Conservation (phyloP, 441 rosid genomes). For the Erodium trifolium region DNA sequence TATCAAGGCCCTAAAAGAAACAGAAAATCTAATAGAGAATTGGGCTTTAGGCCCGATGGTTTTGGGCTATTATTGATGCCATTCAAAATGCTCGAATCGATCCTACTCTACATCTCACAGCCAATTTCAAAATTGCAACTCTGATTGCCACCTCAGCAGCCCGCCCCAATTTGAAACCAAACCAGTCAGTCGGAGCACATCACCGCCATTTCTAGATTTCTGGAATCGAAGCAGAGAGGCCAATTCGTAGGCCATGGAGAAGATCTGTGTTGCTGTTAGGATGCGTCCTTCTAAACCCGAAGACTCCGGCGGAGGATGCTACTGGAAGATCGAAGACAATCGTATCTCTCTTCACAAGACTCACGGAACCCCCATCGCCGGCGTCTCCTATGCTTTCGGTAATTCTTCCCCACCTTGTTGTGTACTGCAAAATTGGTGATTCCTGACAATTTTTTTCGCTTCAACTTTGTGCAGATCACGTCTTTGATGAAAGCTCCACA, state of each 20-base stretch:
- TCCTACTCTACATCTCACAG: too few relatives aligned
- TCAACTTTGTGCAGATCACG: slow-evolving; percentile 43
- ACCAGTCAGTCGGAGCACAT: too few relatives aligned
- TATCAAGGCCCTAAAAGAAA: too few relatives aligned
- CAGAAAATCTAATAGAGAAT: too few relatives aligned
- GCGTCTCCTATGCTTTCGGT: slow-evolving; percentile 70
- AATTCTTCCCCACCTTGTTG: not conserved
- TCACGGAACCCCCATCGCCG: slow-evolving; percentile 60
- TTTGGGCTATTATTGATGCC: too few relatives aligned
- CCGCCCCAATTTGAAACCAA: not conserved
- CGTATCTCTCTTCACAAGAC: slow-evolving; percentile 68
- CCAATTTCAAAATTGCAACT: too few relatives aligned
- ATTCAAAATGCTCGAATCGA: too few relatives aligned
- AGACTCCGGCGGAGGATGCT: slow-evolving; percentile 33
- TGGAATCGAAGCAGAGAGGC: not conserved
- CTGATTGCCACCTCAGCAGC: too few relatives aligned
- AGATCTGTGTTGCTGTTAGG: slow-evolving; percentile 84
- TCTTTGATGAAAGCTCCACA: slow-evolving; percentile 58
- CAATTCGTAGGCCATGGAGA: slow-evolving; percentile 44
- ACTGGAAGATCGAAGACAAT: slow-evolving; percentile 67
- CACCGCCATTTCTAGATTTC: too few relatives aligned
- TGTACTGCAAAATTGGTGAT: not conserved
- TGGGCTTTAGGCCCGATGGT: too few relatives aligned
- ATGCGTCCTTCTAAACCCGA: slow-evolving; percentile 44
- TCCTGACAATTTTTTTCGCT: not conserved